Base-by-base conservation (phyloP, 2,329 filamentous ascomycete genomes). In the Phialophora expanda region DNA sequence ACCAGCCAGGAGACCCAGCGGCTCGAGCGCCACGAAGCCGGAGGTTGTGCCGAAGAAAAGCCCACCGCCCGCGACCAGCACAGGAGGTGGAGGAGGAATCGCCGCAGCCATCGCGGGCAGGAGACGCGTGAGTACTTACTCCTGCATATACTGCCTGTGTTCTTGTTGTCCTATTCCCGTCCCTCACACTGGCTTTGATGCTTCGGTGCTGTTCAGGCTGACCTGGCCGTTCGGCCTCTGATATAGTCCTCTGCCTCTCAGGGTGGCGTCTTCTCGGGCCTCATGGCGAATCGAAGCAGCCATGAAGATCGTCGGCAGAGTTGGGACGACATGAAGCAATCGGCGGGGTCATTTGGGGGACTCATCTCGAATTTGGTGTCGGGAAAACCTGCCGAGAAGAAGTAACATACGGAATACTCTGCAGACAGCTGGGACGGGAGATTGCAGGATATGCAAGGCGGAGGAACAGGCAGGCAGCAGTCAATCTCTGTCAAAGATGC, bases 31-130 rank as follows among this genome's bases (percentile, higher is more conserved):
- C n/a, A 64, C 30, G 30, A 63, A 55, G 30, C 58, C 53, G 22
- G 46, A 24, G 44, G 51, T 54, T 22, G 38, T 41, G 61, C 46
- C 28, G n/a, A 48, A 54, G 81, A 91, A 91, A 56, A 92, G 88
- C 66, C 97, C 78, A 93, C 86, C 66, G 87, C 92, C 84, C 93
- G 93, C 72, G 93, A 86, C 66, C 87, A 20, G 30, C 12, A 92
- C 84, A 93, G 93, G 72, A 97, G 93, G 77, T 97, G 98, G 70
- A 97, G 93, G 77, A 97, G 98, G 70, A 90, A 56, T 68, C 55
- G 64, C 68, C 1, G 61, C 53, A 11, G 66, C 68, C 3, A 65
- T 68, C 57, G 66, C 66, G 4, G 66, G 68, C 28, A 66, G 68
- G 59, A 64, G 67, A 64, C 46, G 68, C 54, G 68, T 70, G 67